phyloP scores from a whole-genome alignment of 306 rosid genomes.

The Castanea crenata region DNA sequence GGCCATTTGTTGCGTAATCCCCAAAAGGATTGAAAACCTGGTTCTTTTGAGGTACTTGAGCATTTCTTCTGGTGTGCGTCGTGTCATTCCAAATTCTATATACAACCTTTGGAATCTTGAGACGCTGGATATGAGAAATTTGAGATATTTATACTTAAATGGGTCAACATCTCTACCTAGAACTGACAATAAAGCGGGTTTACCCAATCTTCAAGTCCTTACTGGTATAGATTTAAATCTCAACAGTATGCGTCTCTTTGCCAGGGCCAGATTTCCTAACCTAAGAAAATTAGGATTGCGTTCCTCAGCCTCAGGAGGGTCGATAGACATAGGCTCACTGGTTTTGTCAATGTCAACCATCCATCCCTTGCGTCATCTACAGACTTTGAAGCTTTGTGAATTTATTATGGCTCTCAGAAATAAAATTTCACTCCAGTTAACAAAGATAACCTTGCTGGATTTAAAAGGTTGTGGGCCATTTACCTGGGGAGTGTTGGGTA shows the following conservation, averaged over 20 bases:
- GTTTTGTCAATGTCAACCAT: neutral
- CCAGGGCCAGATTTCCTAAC: slow-evolving; percentile 5
- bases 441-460: neutral
- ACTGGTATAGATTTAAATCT: neutral
- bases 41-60: neutral
- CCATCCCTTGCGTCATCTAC: neutral
- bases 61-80: fast-evolving
- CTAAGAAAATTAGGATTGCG: slow-evolving; percentile 7
- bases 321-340: neutral
- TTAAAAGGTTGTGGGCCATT: neutral
- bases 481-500: neutral
- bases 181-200: too few species aligned
- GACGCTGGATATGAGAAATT: neutral
- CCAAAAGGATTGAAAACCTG: too few species aligned
- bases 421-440: neutral
- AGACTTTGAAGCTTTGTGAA: neutral
- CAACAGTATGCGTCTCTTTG: neutral
- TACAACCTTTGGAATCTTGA: neutral
- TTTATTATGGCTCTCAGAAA: neutral
- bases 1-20: too few species aligned
- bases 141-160: neutral
- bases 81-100: too few species aligned
- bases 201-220: slow-evolving; percentile 20
- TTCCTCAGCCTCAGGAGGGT: neutral
- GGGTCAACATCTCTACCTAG: neutral